A percentile compares a stretch with the other conserved stretches of the same genome.
These are phyloP conservation scores for Juncus inflexus DNA, from an alignment of 176 grass and related monocot species.

Conservation along the genomic window DNA sequence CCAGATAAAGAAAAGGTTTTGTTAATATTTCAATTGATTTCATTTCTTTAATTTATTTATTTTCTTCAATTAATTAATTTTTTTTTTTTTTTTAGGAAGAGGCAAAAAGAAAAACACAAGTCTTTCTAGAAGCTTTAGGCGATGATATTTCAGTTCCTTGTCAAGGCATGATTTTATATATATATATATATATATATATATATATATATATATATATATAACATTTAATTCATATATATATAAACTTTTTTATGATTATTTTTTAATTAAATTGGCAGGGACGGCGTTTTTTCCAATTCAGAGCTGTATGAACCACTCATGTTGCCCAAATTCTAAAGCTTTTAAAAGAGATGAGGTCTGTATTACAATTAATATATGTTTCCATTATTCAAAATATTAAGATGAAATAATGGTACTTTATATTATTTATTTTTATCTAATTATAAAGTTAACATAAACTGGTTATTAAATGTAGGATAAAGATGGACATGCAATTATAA, in stretches of 20 bases:
- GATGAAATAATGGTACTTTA: too few relatives aligned
- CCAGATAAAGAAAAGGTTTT: constrained; percentile 71
- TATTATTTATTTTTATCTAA: too few relatives aligned
- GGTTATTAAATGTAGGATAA: constrained; percentile 54
- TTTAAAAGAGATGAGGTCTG: constrained; percentile 91
- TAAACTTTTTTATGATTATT: constrained; percentile 14
- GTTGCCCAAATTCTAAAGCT: constrained; percentile 90
- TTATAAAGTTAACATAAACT: constrained; percentile 9
- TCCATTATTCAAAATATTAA: constrained; percentile 3
- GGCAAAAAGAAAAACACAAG: constrained; percentile 43
- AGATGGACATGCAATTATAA: constrained; percentile 62
- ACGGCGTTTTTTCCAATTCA: constrained; percentile 94
- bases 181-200: neutral
- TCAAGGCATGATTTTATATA: constrained; percentile 44
- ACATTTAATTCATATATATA: neutral
- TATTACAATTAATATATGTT: neutral
- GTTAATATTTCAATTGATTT: neutral
- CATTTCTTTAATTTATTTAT: too few relatives aligned
- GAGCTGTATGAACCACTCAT: constrained; percentile 98
- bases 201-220: neutral
- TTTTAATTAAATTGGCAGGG: constrained; percentile 40
- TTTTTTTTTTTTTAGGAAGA: constrained; percentile 40
- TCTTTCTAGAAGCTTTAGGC: constrained; percentile 63
- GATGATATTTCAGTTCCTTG: constrained; percentile 84
- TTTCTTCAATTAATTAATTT: neutral